A percentile compares a stretch with the other conserved stretches of the same genome.
These are phyloP conservation scores for Cladosporium halotolerans DNA, from an alignment of 2,329 filamentous ascomycete species.

Conservation along the genomic window DNA sequence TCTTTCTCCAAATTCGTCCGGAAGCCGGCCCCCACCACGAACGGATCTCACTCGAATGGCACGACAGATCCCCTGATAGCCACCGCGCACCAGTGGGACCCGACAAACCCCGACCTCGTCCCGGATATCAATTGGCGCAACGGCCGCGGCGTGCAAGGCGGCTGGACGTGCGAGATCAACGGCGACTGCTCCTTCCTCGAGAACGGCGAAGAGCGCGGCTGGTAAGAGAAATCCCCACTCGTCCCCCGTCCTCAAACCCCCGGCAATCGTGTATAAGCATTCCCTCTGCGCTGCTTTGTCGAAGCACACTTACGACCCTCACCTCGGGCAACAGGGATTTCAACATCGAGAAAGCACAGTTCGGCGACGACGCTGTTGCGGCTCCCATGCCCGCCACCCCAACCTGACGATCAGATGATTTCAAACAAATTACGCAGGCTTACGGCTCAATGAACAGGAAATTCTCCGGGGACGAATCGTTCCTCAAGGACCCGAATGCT, in stretches of 20 bases:
- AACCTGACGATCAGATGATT: not conserved
- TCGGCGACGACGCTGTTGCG: conserved; percentile 1
- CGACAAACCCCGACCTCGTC: conserved; percentile 29
- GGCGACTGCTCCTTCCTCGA: conserved; percentile 79
- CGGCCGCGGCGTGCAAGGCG: conserved; percentile 60
- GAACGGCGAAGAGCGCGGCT: conserved; percentile 78
- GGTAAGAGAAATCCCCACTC: conserved; percentile 50
- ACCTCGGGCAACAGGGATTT: conserved; percentile 25
- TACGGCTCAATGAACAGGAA: conserved; percentile 32
- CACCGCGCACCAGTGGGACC: conserved; percentile 21
- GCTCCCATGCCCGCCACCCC: not conserved
- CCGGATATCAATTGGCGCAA: conserved; percentile 49
- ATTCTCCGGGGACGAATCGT: conserved; percentile 55
- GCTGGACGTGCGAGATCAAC: conserved; percentile 74
- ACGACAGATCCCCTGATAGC: not conserved
- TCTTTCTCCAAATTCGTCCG: conserved; percentile 65
- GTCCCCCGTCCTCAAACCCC: not conserved
- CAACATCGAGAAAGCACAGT: conserved; percentile 23
- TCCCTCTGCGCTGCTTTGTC: not conserved
- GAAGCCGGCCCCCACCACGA: conserved; percentile 13
- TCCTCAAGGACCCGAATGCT: conserved; percentile 37
- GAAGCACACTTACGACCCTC: conserved; percentile 22
- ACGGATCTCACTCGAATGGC: conserved; percentile 8
- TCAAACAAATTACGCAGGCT: conserved; percentile 5
- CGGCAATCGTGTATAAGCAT: not conserved